Percentiles rank a stretch among this genome's conserved stretches.
These are phyloP conservation scores for Monosporascus sp. DNA, from an alignment of 2,329 filamentous ascomycete genomes.

Conservation along the genomic window DNA sequence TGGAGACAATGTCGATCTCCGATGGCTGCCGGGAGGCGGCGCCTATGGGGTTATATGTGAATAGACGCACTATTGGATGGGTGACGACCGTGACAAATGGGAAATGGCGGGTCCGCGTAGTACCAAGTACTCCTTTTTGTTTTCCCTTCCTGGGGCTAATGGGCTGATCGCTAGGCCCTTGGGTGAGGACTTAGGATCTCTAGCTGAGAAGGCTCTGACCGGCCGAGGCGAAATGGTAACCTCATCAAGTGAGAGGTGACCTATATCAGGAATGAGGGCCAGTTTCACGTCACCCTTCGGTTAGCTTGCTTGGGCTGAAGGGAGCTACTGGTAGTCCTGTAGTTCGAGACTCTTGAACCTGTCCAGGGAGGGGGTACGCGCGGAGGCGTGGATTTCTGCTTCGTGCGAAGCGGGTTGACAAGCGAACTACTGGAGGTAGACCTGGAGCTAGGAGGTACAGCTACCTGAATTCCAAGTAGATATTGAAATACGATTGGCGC, in stretches of 20 bases:
- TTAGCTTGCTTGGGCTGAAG: neutral
- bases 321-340: neutral
- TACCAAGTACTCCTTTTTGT: constrained; percentile 2
- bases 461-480: neutral
- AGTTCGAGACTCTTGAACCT: neutral
- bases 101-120: neutral
- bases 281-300: neutral
- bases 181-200: neutral
- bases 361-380: neutral
- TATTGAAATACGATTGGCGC: neutral
- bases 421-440: neutral
- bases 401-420: neutral
- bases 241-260: neutral
- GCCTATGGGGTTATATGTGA: constrained; percentile 27
- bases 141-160: constrained; percentile 1
- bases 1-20: constrained; percentile 23
- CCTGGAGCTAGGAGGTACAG: neutral
- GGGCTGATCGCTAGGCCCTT: neutral
- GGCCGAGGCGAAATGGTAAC: neutral
- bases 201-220: neutral
- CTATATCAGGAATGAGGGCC: neutral
- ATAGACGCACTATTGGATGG: constrained; percentile 5
- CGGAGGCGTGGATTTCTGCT: neutral
- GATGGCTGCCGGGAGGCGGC: constrained; percentile 25
- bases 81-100: neutral